phyloP scores from a whole-genome alignment of 331 rosid species.

The Ulmus americana region DNA sequence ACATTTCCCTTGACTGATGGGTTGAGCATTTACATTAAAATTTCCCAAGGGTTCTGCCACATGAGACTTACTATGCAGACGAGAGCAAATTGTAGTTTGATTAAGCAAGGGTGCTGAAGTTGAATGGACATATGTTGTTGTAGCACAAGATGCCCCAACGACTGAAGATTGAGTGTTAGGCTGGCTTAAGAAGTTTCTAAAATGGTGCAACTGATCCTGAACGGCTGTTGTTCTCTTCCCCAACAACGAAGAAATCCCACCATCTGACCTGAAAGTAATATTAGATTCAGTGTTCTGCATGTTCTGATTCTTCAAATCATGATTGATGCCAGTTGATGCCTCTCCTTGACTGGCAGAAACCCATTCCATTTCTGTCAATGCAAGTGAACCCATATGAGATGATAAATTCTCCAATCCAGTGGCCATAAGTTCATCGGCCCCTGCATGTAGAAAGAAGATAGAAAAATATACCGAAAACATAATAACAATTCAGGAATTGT shows the following conservation, averaged over 20 bases:
- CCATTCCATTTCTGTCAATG: constrained; percentile 91
- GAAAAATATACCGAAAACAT: constrained; percentile 30
- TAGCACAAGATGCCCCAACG: constrained; percentile 63
- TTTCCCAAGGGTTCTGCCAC: constrained; percentile 38
- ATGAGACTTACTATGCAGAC: constrained; percentile 31
- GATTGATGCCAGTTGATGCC: constrained; percentile 40
- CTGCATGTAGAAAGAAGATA: constrained; percentile 55
- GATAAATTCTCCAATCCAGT: constrained; percentile 72
- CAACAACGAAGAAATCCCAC: constrained; percentile 45
- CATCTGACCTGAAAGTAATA: constrained; percentile 39
- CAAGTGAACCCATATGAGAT: constrained; percentile 88
- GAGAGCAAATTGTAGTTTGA: constrained; percentile 54
- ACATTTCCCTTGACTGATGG: constrained; percentile 25
- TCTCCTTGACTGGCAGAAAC: constrained; percentile 42
- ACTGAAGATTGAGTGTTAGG: constrained; percentile 67
- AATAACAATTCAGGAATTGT: constrained; percentile 25
- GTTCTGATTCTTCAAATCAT: constrained; percentile 40
- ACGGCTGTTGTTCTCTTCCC: constrained; percentile 48
- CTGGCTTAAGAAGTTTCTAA: constrained; percentile 56
- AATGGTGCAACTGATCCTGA: constrained; percentile 67
- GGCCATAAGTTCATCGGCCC: constrained; percentile 71
- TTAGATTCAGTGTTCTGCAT: constrained; percentile 41
- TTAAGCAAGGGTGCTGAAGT: constrained; percentile 75
- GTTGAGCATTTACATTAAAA: constrained; percentile 30
- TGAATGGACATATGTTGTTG: constrained; percentile 74